Percentiles rank a stretch among this genome's conserved stretches.
Evolutionary conservation across 495 filamentous ascomycete genomes (phyloP).

Genomic region (Annulohypoxylon maeteangense): DNA sequence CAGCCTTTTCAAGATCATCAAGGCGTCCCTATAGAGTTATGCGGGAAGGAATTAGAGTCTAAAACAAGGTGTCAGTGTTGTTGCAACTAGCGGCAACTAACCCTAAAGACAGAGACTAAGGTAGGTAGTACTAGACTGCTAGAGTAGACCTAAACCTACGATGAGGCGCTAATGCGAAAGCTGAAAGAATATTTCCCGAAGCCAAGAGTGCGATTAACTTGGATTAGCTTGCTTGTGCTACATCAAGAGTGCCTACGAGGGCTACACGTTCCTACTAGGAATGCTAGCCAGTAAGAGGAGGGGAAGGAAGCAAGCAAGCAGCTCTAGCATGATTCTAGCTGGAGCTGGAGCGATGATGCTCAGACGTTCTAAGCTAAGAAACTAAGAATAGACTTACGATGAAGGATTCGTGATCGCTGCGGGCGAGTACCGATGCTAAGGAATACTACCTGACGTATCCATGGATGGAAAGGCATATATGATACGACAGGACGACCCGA

Average conservation of each 20-base stretch:
- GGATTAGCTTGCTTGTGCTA: constrained; percentile 5
- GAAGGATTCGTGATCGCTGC: constrained; percentile 12
- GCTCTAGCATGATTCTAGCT: background rate
- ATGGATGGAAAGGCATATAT: background rate
- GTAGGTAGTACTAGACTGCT: constrained; percentile 11
- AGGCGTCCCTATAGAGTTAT: constrained; percentile 21
- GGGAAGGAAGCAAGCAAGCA: background rate
- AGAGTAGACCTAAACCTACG: constrained; percentile 28
- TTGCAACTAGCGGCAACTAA: constrained; percentile 36
- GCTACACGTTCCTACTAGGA: background rate
- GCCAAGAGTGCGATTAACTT: constrained; percentile 21
- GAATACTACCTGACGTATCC: constrained; percentile 10
- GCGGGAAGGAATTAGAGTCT: constrained; percentile 35
- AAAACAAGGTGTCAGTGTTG: constrained; percentile 42
- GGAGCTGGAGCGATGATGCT: background rate
- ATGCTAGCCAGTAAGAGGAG: background rate
- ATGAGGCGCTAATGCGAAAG: constrained; percentile 15
- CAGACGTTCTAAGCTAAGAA: background rate
- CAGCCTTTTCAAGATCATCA: background rate
- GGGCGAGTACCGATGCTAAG: background rate
- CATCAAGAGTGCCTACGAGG: background rate
- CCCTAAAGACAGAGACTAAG: constrained; percentile 1
- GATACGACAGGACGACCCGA: constrained; percentile 26
- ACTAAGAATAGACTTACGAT: constrained; percentile 27
- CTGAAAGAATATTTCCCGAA: constrained; percentile 33